Conservation (phyloP, 2,329 filamentous ascomycete species). For the Pseudogymnoascus sp. region DNA sequence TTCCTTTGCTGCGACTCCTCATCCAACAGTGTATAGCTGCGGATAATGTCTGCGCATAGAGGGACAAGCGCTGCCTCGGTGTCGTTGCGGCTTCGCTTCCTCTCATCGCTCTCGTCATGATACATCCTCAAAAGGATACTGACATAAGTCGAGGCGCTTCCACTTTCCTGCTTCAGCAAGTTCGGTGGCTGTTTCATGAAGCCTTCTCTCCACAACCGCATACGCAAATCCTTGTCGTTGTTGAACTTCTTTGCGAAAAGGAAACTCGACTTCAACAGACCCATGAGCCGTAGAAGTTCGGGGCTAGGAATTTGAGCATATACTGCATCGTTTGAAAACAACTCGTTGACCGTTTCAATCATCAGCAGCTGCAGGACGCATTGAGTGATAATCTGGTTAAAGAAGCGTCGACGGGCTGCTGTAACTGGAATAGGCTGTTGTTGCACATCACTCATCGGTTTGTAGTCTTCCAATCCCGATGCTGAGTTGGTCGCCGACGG, state of each 20-base stretch:
- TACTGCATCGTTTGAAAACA: conserved; percentile 94
- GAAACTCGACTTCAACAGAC: conserved; percentile 87
- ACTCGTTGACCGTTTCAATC: conserved; percentile 98
- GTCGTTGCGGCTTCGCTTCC: conserved; percentile 67
- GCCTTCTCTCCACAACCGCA: conserved; percentile 89
- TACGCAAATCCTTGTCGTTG: conserved; percentile 89
- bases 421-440: conserved; percentile 90
- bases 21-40: conserved; percentile 74
- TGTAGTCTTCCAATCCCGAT: conserved; percentile 64
- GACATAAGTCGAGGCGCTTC: conserved; percentile 88
- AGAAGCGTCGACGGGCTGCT: conserved; percentile 84
- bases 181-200: conserved; percentile 99
- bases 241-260: conserved; percentile 97
- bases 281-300: conserved; percentile 88
- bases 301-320: conserved; percentile 86
- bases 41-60: conserved; percentile 88
- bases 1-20: conserved; percentile 96
- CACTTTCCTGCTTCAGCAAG: conserved; percentile 90
- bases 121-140: conserved; percentile 97
- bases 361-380: conserved; percentile 96
- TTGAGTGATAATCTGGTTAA: conserved; percentile 98
- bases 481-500: conserved; percentile 18
- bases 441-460: conserved; percentile 64
- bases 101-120: conserved; percentile 75
- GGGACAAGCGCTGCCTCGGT: conserved; percentile 90